Conservation (phyloP, 2,329 filamentous ascomycete species). For the Fusarium ambrosium region DNA sequence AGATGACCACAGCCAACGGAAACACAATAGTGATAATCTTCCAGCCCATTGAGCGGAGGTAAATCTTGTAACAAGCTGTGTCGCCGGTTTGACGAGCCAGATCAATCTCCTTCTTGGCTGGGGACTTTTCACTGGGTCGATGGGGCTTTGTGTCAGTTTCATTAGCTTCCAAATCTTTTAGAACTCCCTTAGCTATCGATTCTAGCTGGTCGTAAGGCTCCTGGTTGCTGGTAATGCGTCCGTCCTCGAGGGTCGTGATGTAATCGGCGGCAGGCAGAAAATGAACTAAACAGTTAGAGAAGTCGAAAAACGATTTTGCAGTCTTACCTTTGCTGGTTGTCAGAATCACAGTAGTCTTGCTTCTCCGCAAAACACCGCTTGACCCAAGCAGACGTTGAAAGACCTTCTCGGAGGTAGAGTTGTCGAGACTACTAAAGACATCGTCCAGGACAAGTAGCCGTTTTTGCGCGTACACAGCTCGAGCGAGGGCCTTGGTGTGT, state of each 20-base stretch:
- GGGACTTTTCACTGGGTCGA: background rate
- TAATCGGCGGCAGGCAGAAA: conserved; percentile 44
- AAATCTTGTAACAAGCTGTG: conserved; percentile 48
- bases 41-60: conserved; percentile 45
- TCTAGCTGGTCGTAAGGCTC: conserved; percentile 37
- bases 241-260: conserved; percentile 45
- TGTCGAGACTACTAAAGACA: conserved; percentile 60
- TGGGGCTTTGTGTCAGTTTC: background rate
- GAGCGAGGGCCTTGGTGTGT: conserved; percentile 55
- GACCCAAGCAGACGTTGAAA: conserved; percentile 58
- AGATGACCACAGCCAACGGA: conserved; percentile 19
- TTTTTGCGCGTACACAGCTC: conserved; percentile 59
- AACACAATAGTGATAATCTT: conserved; percentile 36
- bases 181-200: conserved; percentile 30
- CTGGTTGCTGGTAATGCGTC: conserved; percentile 42
- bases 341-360: conserved; percentile 55
- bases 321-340: conserved; percentile 17
- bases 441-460: conserved; percentile 62
- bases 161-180: conserved; percentile 9
- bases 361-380: conserved; percentile 56
- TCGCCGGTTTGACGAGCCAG: conserved; percentile 48
- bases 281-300: conserved; percentile 31
- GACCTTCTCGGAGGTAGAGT: conserved; percentile 57
- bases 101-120: conserved; percentile 33
- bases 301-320: rapidly evolving